Conservation (phyloP, 2,329 filamentous ascomycete genomes). For the Colletotrichum magnum region DNA sequence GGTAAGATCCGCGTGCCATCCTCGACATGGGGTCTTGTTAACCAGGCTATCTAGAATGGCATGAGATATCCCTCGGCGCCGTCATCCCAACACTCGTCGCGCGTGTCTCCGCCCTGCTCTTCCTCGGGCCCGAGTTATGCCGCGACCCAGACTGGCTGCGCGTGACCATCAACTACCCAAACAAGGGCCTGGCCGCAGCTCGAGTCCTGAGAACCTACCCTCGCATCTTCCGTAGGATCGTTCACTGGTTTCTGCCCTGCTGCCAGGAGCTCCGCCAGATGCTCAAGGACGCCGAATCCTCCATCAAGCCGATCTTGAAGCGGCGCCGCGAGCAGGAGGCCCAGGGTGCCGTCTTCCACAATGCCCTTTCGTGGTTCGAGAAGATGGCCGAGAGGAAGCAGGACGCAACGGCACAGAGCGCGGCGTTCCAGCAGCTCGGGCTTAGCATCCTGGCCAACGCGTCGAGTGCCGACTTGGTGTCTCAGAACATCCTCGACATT, state of each 20-base stretch:
- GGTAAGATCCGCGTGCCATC: background rate
- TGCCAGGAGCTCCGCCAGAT: constrained; percentile 53
- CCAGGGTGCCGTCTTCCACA: constrained; percentile 46
- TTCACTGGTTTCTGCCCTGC: constrained; percentile 60
- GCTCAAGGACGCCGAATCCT: constrained; percentile 52
- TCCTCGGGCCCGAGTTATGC: constrained; percentile 61
- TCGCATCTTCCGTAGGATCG: constrained; percentile 54
- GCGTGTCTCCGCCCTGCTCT: constrained; percentile 64
- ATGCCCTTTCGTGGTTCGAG: constrained; percentile 61
- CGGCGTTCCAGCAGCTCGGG: constrained; percentile 78
- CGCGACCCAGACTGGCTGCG: constrained; percentile 63
- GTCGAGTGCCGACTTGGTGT: constrained; percentile 54
- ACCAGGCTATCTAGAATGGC: constrained; percentile 43
- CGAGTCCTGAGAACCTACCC: constrained; percentile 58
- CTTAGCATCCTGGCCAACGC: constrained; percentile 74
- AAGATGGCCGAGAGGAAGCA: constrained; percentile 41
- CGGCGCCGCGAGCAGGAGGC: constrained; percentile 47
- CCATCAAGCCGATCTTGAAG: constrained; percentile 52
- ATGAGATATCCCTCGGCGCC: constrained; percentile 16
- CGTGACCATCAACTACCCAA: constrained; percentile 58
- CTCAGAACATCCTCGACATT: constrained; percentile 57
- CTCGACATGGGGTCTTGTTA: background rate
- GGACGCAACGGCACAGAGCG: constrained; percentile 74
- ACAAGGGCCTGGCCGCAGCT: constrained; percentile 54
- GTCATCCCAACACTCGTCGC: constrained; percentile 53